These are phyloP conservation scores for Fistulinella prunicolor DNA, from an alignment of 768 basidiomycete species.

Conservation along the genomic window DNA sequence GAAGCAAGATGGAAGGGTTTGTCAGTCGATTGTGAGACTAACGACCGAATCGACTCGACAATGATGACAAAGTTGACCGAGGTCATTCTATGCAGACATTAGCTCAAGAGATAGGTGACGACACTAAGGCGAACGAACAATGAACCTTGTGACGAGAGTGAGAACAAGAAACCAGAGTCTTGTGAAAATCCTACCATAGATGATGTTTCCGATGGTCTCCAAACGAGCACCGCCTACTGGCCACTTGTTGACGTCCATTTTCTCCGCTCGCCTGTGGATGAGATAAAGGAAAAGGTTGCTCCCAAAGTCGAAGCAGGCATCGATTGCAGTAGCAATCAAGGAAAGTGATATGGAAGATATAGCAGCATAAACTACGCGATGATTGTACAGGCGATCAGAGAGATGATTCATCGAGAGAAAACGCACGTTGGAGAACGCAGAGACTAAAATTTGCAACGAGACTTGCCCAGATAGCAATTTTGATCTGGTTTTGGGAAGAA, in stretches of 20 bases:
- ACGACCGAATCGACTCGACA: constrained; percentile 78
- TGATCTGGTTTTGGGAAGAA: constrained; percentile 53
- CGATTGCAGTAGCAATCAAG: constrained; percentile 85
- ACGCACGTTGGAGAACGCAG: constrained; percentile 65
- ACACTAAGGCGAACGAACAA: constrained; percentile 32
- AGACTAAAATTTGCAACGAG: constrained; percentile 73
- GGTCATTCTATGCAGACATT: constrained; percentile 60
- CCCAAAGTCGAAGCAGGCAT: constrained; percentile 81
- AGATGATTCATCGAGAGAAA: neutral
- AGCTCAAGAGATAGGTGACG: neutral
- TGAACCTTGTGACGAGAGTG: constrained; percentile 38
- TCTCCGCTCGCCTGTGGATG: constrained; percentile 69
- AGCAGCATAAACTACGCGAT: constrained; percentile 79
- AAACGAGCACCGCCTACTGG: constrained; percentile 89
- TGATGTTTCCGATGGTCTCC: constrained; percentile 85
- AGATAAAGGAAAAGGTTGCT: constrained; percentile 80
- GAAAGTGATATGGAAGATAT: constrained; percentile 80
- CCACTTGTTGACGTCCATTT: constrained; percentile 82
- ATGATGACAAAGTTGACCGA: constrained; percentile 89
- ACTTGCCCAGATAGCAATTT: constrained; percentile 84
- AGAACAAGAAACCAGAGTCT: neutral
- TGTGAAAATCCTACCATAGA: constrained; percentile 56
- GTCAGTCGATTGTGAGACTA: constrained; percentile 56
- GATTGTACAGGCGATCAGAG: neutral
- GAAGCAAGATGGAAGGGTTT: constrained; percentile 76